Evolutionary conservation across 1,284 basidiomycete species (phyloP), one percentile per base, ranked within the genome.

Genomic region (Tylopilus sp.): DNA sequence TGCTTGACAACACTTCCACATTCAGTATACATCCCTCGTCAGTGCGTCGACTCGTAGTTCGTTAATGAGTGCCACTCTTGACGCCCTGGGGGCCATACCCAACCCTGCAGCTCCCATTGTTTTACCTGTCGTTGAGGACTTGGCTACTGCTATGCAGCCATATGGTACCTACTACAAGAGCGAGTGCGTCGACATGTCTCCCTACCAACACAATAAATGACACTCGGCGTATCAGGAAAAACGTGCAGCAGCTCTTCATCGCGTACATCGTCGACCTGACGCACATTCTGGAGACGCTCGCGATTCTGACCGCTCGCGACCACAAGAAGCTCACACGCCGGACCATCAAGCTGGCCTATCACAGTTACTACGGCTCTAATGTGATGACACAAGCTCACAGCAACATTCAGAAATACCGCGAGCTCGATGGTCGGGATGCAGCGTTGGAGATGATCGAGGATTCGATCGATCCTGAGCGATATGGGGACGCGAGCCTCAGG

Each of bases 191-290:
- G 11, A 21, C 11, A 29, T 8, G 2, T 24, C 12, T 15, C 33
- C 18, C 18, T 7, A 8, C 26, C 1, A 6, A 26, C 8, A 7
- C 17, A 2, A 15, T 30, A 11, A 30, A 21, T 36, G 2, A 40
- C 38, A 7, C 15, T 30, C 14, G 33, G 41, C 4, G 18, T 14
- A 28, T 33, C 17, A 52, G 51, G 21, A 41, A 44, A 41, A 46
- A 35, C 3, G 38, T 44, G 5, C 51, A 47, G 9, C 31, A 31
- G 26, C 24, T 29, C 20, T 42, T 45, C 26, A 34, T 51, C 7
- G 34, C 48, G 2, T 53, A 41, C 30, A 43, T 51, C 30, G 26
- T 46, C 6, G 21, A 51, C n/a, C 35, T 53, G 18, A 43, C 42
- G 0, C 43, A 44, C 14, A 15, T 50, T 31, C 38, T 49, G 46